Conservation (phyloP, 2,329 filamentous ascomycete genomes). For the Phialophora chinensis region DNA sequence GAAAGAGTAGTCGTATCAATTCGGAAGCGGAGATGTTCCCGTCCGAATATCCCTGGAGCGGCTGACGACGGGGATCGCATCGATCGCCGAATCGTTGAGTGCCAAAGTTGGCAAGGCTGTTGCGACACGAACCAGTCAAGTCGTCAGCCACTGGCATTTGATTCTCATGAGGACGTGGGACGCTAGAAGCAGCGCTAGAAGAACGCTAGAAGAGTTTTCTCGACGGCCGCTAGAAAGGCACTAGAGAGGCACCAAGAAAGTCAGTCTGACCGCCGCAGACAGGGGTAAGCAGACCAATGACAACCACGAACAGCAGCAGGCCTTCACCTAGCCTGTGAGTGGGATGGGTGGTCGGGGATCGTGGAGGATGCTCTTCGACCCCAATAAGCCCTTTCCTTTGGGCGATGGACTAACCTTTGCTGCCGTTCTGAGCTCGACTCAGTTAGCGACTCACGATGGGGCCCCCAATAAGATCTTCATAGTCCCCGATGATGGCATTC, state of each 20-base stretch:
- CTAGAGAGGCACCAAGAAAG: slow-evolving; percentile 13
- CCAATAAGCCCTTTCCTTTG: neutral
- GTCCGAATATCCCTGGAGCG: neutral
- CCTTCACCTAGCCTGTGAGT: neutral
- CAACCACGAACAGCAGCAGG: slow-evolving; percentile 6
- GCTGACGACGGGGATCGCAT: neutral
- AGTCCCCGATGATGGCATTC: neutral
- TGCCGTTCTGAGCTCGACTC: neutral
- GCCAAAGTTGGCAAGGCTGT: slow-evolving; percentile 3
- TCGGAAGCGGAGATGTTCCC: neutral
- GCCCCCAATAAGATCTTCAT: neutral
- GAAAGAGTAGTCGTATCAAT: slow-evolving; percentile 6
- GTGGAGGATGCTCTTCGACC: neutral
- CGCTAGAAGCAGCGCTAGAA: slow-evolving; percentile 20
- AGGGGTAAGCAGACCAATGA: slow-evolving; percentile 12
- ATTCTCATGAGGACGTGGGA: neutral
- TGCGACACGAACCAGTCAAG: slow-evolving; percentile 5
- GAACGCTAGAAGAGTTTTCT: slow-evolving; percentile 18
- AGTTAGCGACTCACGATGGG: neutral
- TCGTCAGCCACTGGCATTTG: neutral
- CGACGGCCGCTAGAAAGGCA: slow-evolving; percentile 9
- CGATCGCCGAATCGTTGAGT: neutral
- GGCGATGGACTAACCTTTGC: neutral
- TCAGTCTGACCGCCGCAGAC: slow-evolving; percentile 18
- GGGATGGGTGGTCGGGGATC: neutral